Evolutionary conservation across 2,329 filamentous ascomycete species (phyloP).

Genomic region (Penicillium polonicum): DNA sequence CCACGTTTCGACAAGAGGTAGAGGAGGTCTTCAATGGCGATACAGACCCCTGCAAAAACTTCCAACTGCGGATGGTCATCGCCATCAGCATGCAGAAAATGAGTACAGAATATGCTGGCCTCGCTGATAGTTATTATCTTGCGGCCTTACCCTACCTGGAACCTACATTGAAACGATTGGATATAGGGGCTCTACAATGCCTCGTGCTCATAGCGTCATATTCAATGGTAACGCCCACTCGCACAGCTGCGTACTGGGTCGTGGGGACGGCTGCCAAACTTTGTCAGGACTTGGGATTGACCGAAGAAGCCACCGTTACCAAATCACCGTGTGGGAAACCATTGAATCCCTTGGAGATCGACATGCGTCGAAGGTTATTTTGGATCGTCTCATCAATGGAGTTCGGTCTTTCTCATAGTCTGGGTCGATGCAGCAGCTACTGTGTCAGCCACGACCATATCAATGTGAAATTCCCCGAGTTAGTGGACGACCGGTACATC

Average conservation of each 20-base stretch:
- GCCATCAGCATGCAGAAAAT: slow-evolving; percentile 94
- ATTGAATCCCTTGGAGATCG: slow-evolving; percentile 71
- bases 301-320: slow-evolving; percentile 83
- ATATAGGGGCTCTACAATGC: slow-evolving; percentile 86
- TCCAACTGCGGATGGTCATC: slow-evolving; percentile 85
- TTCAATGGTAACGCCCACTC: slow-evolving; percentile 85
- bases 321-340: slow-evolving; percentile 59
- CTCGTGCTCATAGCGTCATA: slow-evolving; percentile 85
- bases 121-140: slow-evolving; percentile 93
- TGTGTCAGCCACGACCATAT: slow-evolving; percentile 78
- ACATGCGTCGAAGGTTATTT: slow-evolving; percentile 83
- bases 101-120: slow-evolving; percentile 81
- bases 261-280: slow-evolving; percentile 84
- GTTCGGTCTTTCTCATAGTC: slow-evolving; percentile 78
- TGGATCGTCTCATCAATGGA: slow-evolving; percentile 92
- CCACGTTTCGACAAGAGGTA: slow-evolving; percentile 70
- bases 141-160: slow-evolving; percentile 84
- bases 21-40: slow-evolving; percentile 77
- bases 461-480: slow-evolving; percentile 80
- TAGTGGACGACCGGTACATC: slow-evolving; percentile 80
- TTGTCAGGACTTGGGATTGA: slow-evolving; percentile 82
- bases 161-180: slow-evolving; percentile 79
- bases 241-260: slow-evolving; percentile 90
- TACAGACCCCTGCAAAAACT: slow-evolving; percentile 78
- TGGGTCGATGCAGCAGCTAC: slow-evolving; percentile 83